A percentile compares a stretch with the other conserved stretches of the same genome.
These are phyloP conservation scores for Graphium sp. DNA, from an alignment of 2,329 filamentous ascomycete genomes.

Conservation along the genomic window DNA sequence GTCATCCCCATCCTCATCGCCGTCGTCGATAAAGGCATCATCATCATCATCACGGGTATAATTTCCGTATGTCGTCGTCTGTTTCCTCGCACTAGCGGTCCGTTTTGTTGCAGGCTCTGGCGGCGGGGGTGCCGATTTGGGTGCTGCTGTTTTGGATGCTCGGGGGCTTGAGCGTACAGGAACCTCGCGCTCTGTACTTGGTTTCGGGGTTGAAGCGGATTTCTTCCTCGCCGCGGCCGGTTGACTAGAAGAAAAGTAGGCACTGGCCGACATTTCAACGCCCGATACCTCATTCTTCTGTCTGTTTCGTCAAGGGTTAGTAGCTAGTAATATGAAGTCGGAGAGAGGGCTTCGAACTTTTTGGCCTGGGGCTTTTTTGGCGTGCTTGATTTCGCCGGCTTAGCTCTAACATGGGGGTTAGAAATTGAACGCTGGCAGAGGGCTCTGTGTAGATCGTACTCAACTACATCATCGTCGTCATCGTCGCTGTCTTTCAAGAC, in stretches of 20 bases:
- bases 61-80: slow-evolving; percentile 21
- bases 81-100: slow-evolving; percentile 16
- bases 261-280: slow-evolving; percentile 34
- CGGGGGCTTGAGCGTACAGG: slow-evolving; percentile 37
- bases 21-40: slow-evolving; percentile 47
- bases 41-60: slow-evolving; percentile 27
- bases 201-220: slow-evolving; percentile 19
- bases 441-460: too few species aligned
- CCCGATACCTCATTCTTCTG: slow-evolving; percentile 26
- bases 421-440: too few species aligned
- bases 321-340: slow-evolving; percentile 4
- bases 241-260: slow-evolving; percentile 36
- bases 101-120: slow-evolving; percentile 7
- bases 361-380: too few species aligned
- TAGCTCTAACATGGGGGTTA: too few species aligned
- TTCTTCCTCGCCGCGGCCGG: too few species aligned
- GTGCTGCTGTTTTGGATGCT: slow-evolving; percentile 19
- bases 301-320: slow-evolving; percentile 7
- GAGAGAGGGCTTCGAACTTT: too few species aligned
- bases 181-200: slow-evolving; percentile 22
- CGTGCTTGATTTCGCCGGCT: too few species aligned
- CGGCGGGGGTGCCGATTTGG: slow-evolving; percentile 10
- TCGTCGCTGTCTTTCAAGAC: slow-evolving; percentile 71
- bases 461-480: slow-evolving; percentile 40
- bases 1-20: slow-evolving; percentile 57